Base-by-base conservation (phyloP, 2,329 filamentous ascomycete species). In the Trichoderma lentiforme region DNA sequence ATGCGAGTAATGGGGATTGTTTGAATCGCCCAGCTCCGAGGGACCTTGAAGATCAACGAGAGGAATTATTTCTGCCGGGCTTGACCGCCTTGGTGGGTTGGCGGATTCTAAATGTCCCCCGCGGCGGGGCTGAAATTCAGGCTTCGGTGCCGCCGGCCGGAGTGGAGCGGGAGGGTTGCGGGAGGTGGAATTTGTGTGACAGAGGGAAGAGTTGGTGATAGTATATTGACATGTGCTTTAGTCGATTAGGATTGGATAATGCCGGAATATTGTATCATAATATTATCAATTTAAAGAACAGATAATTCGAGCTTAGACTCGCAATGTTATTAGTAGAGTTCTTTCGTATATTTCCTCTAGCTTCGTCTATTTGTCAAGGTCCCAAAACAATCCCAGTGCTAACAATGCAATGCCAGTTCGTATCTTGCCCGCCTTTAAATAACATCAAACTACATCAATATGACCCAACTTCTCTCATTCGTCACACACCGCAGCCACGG, bases 41-140 rank as follows among this genome's bases (percentile, higher is more conserved):
- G 18, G 57, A 60, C 21, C 47, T 53, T 53, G 47, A 53, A 51
- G 12, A 28, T 28, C 18, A 28, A n/a, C 47, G 26, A 34, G 28
- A 43, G 30, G 73, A 72, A 76, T 80, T 77, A 79, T 81, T 84
- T 84, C 79, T 85, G 83, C 83, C 83, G 18, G 0, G 0, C 0
- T 8, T 74, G 69, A 84, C 83, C 83, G 82, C 83, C 75, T 70
- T 64, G 32, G 66, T 53, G 43, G 71, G 60, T 75, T 15, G 11
- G n/a, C 18, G 58, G 61, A 76, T 76, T 74, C 76, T 21, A 2
- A 39, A 0, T 39, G 39, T n/a, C 15, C 77, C 76, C 76, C 76
- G 28, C 7, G 39, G 74, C 34, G 76, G 76, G 74, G 73, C 70
- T 73, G 73, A 21, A n/a, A 21, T 47, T 47, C 43, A 47, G 39